Evolutionary conservation across 2,329 filamentous ascomycete genomes (phyloP).

Genomic region (Fusarium redolens): DNA sequence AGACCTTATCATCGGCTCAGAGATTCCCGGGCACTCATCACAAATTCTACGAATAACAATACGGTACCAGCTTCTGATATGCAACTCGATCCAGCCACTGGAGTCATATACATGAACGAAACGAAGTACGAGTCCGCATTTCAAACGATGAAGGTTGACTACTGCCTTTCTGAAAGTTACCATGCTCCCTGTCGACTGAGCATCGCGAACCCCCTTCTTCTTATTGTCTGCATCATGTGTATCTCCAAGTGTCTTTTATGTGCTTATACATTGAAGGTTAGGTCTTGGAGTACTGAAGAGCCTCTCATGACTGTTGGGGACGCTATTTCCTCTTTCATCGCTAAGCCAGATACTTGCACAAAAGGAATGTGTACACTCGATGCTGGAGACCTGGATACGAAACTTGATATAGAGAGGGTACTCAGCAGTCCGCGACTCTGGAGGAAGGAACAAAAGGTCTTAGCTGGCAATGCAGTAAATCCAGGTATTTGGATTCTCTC

Average conservation of each 20-base stretch:
- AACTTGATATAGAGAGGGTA: rapidly evolving
- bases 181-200: background rate
- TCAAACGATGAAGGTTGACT: background rate
- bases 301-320: background rate
- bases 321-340: background rate
- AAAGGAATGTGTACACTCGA: background rate
- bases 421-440: rapidly evolving
- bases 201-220: background rate
- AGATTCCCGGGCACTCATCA: background rate
- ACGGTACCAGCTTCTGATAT: background rate
- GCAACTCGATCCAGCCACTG: background rate
- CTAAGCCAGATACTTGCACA: background rate
- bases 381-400: background rate
- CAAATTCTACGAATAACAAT: background rate
- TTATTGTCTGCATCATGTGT: background rate
- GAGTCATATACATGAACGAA: background rate
- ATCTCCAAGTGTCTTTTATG: background rate
- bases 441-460: background rate
- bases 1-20: rapidly evolving
- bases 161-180: background rate
- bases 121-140: background rate
- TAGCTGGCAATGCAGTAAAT: background rate
- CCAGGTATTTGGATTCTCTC: background rate
- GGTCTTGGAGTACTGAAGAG: background rate
- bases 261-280: background rate